phyloP scores from a whole-genome alignment of 352 stramenopile genomes.

The Saprolegnia diclina region DNA sequence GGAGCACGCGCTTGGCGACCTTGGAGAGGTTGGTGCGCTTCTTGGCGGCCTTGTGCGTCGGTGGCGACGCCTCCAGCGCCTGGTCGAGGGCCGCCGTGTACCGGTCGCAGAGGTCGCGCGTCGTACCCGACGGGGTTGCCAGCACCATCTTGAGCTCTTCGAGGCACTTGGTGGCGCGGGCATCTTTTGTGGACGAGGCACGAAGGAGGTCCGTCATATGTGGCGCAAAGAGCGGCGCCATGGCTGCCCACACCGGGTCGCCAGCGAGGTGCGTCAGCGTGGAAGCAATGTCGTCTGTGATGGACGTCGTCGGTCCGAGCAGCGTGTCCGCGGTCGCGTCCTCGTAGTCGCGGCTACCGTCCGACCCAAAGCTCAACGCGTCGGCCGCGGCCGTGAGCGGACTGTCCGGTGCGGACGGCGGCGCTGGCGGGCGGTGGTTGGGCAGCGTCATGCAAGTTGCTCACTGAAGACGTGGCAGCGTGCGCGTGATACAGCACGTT shows the following conservation, averaged over 20 bases:
- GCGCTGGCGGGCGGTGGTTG: neutral
- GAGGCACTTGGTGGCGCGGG: neutral
- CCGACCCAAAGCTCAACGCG: neutral
- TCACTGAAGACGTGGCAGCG: neutral
- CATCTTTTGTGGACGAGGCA: neutral
- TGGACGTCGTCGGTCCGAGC: neutral
- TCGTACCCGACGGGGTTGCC: neutral
- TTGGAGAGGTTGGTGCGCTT: conserved; percentile 74
- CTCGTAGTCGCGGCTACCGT: conserved; percentile 6
- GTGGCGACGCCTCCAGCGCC: neutral
- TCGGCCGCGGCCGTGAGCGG: neutral
- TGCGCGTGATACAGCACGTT: neutral
- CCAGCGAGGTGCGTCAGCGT: neutral
- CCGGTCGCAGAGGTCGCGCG: neutral
- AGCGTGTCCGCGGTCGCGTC: conserved; percentile 12
- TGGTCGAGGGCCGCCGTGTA: conserved; percentile 4
- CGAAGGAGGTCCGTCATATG: neutral
- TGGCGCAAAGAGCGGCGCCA: conserved; percentile 1
- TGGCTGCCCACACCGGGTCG: conserved; percentile 9
- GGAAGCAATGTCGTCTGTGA: conserved; percentile 3
- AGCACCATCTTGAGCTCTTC: neutral
- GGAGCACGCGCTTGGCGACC: conserved; percentile 62
- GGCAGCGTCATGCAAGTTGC: conserved; percentile 16
- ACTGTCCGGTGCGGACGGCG: neutral
- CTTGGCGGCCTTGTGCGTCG: conserved; percentile 32